Evolutionary conservation across 371 early-diverging fungal genomes (phyloP), one percentile per base, ranked within the genome.

Genomic region (Chytridium lagenaria): DNA sequence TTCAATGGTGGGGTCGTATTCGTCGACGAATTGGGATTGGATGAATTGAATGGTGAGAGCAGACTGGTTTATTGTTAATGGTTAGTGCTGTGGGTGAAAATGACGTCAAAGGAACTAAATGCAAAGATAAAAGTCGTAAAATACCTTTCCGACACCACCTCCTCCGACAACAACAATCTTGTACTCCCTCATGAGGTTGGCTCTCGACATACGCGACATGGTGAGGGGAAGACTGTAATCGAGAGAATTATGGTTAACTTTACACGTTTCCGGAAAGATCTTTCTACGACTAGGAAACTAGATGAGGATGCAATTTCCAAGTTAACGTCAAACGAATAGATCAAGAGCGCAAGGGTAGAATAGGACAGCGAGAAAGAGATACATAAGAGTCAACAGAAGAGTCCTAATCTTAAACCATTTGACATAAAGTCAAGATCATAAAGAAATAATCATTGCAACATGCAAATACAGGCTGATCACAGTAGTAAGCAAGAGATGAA

Each of bases 31-130:
- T 72, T 92, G 92, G 19, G 92, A 91, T 81, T 94, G 94, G 67
- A 95, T 93, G 80, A 95, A 95, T 78, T 94, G 94, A 67, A 95
- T 94, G 10, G 96, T 94, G 36, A 96, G 81, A 65, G 95, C 95
- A 28, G 94, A 93, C 85, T 95, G 91, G 63, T 59, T 2, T 59
- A 40, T 57, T 10, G 40, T 65, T 66, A 39, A 49, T 3, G n/a
- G 15, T 31, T 31, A 16, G 37, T 63, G 44, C 3, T 31, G 49
- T 16, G 34, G 39, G 52, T 12, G 28, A 49, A n/a, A n/a, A n/a
- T n/a, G n/a, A n/a, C n/a, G n/a, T n/a, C n/a, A n/a, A n/a, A n/a
- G 19, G 69, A 44, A 44, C 44, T 19, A 12, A 44, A 44, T 19
- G 44, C 7, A 44, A 44, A 44, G 44, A 7, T 57, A 44, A 73